Percentiles rank a stretch among this genome's conserved stretches.
These are phyloP conservation scores for Alternaria panax DNA, from an alignment of 2,329 filamentous ascomycete genomes.

Conservation along the genomic window DNA sequence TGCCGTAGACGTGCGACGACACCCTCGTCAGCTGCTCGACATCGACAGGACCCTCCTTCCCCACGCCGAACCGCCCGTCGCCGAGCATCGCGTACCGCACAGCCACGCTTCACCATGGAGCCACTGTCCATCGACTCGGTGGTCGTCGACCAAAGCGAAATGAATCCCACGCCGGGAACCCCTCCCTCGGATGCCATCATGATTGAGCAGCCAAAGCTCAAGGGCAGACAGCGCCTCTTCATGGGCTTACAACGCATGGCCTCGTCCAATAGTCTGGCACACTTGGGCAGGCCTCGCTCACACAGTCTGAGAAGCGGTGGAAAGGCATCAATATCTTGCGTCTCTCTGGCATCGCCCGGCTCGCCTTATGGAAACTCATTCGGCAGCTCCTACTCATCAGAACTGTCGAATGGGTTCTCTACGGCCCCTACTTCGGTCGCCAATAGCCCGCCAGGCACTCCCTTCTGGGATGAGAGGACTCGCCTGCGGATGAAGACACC, in stretches of 20 bases:
- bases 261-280: conserved; percentile 76
- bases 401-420: conserved; percentile 64
- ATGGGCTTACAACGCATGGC: conserved; percentile 81
- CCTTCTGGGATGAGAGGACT: conserved; percentile 62
- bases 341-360: conserved; percentile 63
- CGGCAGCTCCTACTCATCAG: conserved; percentile 62
- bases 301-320: conserved; percentile 69
- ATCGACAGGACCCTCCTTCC: conserved; percentile 13
- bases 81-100: conserved; percentile 9
- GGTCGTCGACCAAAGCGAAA: conserved; percentile 43
- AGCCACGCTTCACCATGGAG: conserved; percentile 38
- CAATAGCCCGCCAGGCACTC: conserved; percentile 56
- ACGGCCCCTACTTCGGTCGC: conserved; percentile 63
- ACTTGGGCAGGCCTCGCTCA: conserved; percentile 69
- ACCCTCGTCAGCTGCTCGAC: conserved; percentile 7
- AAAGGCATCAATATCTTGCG: conserved; percentile 71
- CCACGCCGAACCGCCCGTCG: conserved; percentile 16
- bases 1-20: neutral
- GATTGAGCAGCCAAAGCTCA: conserved; percentile 62
- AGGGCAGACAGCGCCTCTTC: conserved; percentile 73
- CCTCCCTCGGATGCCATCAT: conserved; percentile 38
- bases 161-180: conserved; percentile 21
- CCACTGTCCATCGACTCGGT: conserved; percentile 49
- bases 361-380: conserved; percentile 62
- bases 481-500: conserved; percentile 64